phyloP scores from a whole-genome alignment of 352 stramenopile genomes.

The Phytophthora pini region DNA sequence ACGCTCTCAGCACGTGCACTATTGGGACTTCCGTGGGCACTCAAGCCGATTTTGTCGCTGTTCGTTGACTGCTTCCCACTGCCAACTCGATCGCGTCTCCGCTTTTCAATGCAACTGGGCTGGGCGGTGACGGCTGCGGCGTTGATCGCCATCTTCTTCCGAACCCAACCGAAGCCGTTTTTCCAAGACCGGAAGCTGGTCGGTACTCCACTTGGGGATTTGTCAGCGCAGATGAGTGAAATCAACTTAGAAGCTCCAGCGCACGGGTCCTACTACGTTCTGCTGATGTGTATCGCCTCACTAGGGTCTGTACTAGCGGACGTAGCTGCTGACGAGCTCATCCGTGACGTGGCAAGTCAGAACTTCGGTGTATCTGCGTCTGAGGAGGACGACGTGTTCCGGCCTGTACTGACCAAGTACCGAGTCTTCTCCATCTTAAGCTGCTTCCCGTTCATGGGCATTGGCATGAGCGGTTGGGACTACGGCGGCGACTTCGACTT shows the following conservation, averaged over 20 bases:
- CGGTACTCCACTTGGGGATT: conserved; percentile 27
- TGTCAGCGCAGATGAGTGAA: conserved; percentile 26
- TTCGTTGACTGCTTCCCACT: conserved; percentile 42
- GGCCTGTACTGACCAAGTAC: conserved; percentile 41
- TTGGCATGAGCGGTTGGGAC: conserved; percentile 58
- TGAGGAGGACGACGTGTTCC: conserved; percentile 38
- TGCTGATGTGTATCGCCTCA: conserved; percentile 72
- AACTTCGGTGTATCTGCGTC: conserved; percentile 5
- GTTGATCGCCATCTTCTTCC: conserved; percentile 41
- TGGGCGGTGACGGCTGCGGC: conserved; percentile 43
- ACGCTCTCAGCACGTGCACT: conserved; percentile 54
- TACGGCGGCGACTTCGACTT: conserved; percentile 74
- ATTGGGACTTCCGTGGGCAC: conserved; percentile 52
- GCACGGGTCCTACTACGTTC: conserved; percentile 53
- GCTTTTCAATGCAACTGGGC: conserved; percentile 44
- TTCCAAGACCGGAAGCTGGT: conserved; percentile 43
- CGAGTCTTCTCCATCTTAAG: conserved; percentile 43
- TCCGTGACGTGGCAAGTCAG: conserved; percentile 35
- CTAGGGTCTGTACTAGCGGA: conserved; percentile 79
- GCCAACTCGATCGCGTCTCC: conserved; percentile 20
- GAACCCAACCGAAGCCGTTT: conserved; percentile 47
- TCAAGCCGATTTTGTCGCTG: conserved; percentile 55
- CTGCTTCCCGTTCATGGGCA: conserved; percentile 58
- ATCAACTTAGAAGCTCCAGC: conserved; percentile 53
- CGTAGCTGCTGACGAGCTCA: conserved; percentile 68